phyloP scores from a whole-genome alignment of 2,329 filamentous ascomycete species.

The Sarocladium strictum region DNA sequence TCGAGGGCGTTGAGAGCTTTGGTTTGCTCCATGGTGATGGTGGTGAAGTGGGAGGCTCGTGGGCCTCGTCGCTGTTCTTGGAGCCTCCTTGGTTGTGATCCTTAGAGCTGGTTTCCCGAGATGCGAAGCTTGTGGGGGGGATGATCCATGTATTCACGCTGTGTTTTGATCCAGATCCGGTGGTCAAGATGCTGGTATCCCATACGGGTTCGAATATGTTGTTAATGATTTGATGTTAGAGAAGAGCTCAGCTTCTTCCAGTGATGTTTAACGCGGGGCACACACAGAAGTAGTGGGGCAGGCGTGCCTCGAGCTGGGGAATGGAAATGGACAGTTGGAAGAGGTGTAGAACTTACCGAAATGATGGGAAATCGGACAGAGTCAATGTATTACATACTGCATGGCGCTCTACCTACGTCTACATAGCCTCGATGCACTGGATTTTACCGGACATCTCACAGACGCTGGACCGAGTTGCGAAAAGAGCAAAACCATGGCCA shows the following conservation, averaged over 20 bases:
- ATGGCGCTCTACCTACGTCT: too few species aligned
- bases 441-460: too few species aligned
- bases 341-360: too few species aligned
- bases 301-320: neutral
- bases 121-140: neutral
- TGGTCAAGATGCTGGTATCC: neutral
- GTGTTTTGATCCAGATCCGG: neutral
- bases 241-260: neutral
- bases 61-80: neutral
- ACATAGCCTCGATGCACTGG: too few species aligned
- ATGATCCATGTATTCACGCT: neutral
- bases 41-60: conserved; percentile 8
- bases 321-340: neutral
- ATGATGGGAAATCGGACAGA: too few species aligned
- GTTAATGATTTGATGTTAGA: neutral
- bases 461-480: neutral
- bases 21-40: conserved; percentile 62
- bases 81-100: neutral
- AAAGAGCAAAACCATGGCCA: too few species aligned
- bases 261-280: neutral
- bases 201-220: neutral
- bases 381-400: too few species aligned
- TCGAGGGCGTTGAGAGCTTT: conserved; percentile 60
- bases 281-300: neutral
- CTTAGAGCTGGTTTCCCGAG: neutral